Conservation (phyloP, 805 yeast genomes). For the Wickerhamomyces alni region DNA sequence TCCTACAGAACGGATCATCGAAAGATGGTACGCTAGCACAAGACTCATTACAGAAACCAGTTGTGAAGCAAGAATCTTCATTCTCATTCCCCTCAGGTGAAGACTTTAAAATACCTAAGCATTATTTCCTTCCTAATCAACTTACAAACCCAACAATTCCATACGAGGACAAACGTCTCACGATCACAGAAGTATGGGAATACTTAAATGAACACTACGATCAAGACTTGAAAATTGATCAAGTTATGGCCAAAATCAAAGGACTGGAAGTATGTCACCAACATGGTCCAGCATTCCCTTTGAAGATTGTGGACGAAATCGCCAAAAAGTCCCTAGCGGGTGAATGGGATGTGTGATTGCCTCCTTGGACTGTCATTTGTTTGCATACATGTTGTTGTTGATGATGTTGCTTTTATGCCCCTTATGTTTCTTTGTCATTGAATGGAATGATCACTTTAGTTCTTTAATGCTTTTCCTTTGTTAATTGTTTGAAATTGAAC, state of each 20-base stretch:
- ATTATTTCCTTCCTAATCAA: slow-evolving; percentile 8
- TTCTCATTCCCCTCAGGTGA: slow-evolving; percentile 26
- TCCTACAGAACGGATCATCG: slow-evolving; percentile 31
- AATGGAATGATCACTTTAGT: too few species aligned
- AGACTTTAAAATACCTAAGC: slow-evolving; percentile 18
- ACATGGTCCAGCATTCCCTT: slow-evolving; percentile 62
- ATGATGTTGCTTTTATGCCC: too few species aligned
- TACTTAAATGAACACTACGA: slow-evolving; percentile 51
- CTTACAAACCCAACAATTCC: slow-evolving; percentile 21
- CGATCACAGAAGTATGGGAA: slow-evolving; percentile 82
- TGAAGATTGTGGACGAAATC: slow-evolving; percentile 36
- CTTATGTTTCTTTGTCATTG: too few species aligned
- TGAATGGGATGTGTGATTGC: background rate
- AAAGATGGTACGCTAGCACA: background rate
- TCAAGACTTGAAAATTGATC: slow-evolving; percentile 46
- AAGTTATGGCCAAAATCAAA: slow-evolving; percentile 50
- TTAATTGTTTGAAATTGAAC: too few species aligned
- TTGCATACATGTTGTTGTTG: too few species aligned
- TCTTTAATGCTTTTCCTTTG: background rate
- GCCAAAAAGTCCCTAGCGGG: slow-evolving; percentile 13
- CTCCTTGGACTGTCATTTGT: too few species aligned
- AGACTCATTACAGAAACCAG: background rate
- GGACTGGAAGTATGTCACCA: slow-evolving; percentile 79
- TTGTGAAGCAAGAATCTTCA: slow-evolving; percentile 2
- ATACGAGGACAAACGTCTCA: slow-evolving; percentile 41